These are phyloP conservation scores for Durusdinium trenchii DNA, from an alignment of 73 alveolate species.

Conservation along the genomic window DNA sequence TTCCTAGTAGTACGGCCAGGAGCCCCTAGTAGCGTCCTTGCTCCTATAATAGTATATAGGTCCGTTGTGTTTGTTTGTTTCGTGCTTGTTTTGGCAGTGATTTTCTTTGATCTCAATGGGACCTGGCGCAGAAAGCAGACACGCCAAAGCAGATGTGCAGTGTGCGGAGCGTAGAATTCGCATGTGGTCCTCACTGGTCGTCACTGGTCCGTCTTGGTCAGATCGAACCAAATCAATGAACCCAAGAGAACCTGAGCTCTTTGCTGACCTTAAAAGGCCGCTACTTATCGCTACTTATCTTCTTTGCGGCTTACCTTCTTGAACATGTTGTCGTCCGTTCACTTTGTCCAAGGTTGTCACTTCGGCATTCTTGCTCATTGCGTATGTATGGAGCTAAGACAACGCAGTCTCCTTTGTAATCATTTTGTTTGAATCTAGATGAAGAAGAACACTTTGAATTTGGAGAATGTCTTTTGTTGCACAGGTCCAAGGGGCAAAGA, in stretches of 20 bases:
- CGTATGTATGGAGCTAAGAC: not conserved
- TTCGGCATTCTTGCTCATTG: slow-evolving; percentile 32
- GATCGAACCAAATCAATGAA: not conserved
- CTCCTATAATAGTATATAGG: too few species aligned
- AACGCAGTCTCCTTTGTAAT: not conserved
- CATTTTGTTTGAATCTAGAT: too few species aligned
- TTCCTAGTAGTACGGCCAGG: too few species aligned
- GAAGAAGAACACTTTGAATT: not conserved
- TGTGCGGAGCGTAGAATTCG: not conserved
- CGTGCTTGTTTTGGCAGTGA: too few species aligned
- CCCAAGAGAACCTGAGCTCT: not conserved
- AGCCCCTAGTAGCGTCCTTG: too few species aligned
- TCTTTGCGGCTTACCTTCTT: not conserved
- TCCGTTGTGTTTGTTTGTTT: too few species aligned
- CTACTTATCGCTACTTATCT: not conserved
- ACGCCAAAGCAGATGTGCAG: slow-evolving; percentile 59
- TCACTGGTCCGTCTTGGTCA: not conserved
- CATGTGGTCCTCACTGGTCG: not conserved
- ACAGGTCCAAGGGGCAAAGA: slow-evolving; percentile 60
- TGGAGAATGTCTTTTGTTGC: not conserved
- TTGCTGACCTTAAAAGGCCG: not conserved
- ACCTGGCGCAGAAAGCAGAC: slow-evolving; percentile 29
- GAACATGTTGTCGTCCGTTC: not conserved
- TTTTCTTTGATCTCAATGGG: too few species aligned
- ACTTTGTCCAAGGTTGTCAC: not conserved